Percentiles rank a stretch among this genome's conserved stretches.
These are phyloP conservation scores for Guillardia theta DNA, from an alignment of 78 protist genomes.

Conservation along the genomic window DNA sequence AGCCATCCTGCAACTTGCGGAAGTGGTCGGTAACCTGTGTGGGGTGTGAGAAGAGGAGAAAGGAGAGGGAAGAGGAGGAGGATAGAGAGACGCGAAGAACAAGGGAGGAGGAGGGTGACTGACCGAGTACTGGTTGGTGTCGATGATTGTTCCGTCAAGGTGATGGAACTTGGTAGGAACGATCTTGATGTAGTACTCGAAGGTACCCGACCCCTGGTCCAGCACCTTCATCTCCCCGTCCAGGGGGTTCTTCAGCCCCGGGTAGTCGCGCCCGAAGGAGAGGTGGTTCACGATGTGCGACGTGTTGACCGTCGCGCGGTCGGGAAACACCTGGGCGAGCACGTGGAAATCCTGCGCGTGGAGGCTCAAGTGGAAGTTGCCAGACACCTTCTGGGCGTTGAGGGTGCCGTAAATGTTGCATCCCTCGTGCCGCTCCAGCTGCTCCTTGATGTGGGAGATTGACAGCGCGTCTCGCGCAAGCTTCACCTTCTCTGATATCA, in stretches of 20 bases:
- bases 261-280: conserved; percentile 12
- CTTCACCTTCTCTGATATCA: neutral
- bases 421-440: neutral
- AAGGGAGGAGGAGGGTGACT: too few species aligned
- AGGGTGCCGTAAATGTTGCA: conserved; percentile 22
- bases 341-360: neutral
- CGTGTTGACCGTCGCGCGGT: neutral
- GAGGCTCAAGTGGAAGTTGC: neutral
- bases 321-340: neutral
- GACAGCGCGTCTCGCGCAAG: neutral
- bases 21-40: neutral
- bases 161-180: neutral
- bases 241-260: neutral
- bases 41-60: too few species aligned
- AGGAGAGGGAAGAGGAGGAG: too few species aligned
- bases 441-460: neutral
- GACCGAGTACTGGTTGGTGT: conserved; percentile 25
- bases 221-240: neutral
- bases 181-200: neutral
- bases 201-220: neutral
- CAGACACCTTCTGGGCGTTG: neutral
- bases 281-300: neutral
- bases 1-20: neutral
- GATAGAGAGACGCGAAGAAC: too few species aligned
- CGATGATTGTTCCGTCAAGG: neutral